These are phyloP conservation scores for Globisporangium iwayamae DNA, from an alignment of 352 stramenopile species.

Conservation along the genomic window DNA sequence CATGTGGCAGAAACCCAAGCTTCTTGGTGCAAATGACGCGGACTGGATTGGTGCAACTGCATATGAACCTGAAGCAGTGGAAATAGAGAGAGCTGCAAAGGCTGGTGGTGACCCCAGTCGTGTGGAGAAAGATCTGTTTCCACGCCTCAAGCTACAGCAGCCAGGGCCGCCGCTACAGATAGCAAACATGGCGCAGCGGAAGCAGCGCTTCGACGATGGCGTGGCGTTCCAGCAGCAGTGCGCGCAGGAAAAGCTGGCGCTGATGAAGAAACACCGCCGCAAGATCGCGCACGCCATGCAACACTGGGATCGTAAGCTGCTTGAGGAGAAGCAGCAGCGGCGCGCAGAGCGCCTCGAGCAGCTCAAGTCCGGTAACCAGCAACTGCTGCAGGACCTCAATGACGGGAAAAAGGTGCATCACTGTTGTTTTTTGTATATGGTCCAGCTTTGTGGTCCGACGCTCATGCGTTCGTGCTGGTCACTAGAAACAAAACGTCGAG, in stretches of 20 bases:
- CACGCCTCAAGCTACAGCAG: not conserved
- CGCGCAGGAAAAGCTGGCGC: slow-evolving; percentile 25
- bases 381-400: slow-evolving; percentile 31
- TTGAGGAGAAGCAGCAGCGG: slow-evolving; percentile 29
- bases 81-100: not conserved
- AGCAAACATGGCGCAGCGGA: slow-evolving; percentile 24
- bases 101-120: not conserved
- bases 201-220: slow-evolving; percentile 26
- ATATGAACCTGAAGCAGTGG: not conserved
- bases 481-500: slow-evolving; percentile 61
- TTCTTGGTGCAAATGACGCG: slow-evolving; percentile 29
- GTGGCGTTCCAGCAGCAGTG: slow-evolving; percentile 33
- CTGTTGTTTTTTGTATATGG: not conserved
- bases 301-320: slow-evolving; percentile 31
- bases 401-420: slow-evolving; percentile 31
- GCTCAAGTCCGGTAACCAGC: slow-evolving; percentile 40
- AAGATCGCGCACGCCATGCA: slow-evolving; percentile 35
- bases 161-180: not conserved
- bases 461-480: not conserved
- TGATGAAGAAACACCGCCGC: slow-evolving; percentile 29
- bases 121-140: slow-evolving; percentile 2
- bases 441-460: not conserved
- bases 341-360: slow-evolving; percentile 27
- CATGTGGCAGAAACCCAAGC: slow-evolving; percentile 42
- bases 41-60: slow-evolving; percentile 5